Percentiles rank a stretch among this genome's conserved stretches.
These are phyloP conservation scores for Neurospora sp. DNA, from an alignment of 495 filamentous ascomycete genomes.

Conservation along the genomic window DNA sequence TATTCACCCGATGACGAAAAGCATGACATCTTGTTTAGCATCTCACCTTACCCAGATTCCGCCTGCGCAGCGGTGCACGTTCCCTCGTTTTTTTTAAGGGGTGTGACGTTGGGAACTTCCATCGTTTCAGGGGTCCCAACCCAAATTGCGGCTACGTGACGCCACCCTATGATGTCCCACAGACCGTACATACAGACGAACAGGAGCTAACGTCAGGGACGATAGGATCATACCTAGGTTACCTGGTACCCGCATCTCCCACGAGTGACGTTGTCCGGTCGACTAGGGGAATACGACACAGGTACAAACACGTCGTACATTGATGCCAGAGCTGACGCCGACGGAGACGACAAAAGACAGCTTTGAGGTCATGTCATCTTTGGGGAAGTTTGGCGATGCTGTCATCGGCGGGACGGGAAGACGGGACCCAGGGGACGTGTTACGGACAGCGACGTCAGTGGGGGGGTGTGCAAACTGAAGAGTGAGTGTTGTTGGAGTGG, in stretches of 20 bases:
- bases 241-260: not conserved
- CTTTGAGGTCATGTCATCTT: not conserved
- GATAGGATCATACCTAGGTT: not conserved
- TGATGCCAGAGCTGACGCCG: not conserved
- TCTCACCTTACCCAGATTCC: not conserved
- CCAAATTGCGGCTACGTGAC: not conserved
- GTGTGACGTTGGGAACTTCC: too few relatives aligned
- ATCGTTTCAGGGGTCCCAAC: not conserved
- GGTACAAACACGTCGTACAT: not conserved
- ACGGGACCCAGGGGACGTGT: not conserved
- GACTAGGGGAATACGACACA: not conserved
- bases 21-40: not conserved
- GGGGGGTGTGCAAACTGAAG: not conserved
- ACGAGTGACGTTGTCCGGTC: not conserved
- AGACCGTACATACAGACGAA: not conserved
- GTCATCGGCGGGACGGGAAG: not conserved
- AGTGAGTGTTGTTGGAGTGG: not conserved
- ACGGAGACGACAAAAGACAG: not conserved
- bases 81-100: not conserved
- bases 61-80: not conserved
- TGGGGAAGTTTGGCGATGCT: not conserved
- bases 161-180: not conserved
- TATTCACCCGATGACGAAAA: not conserved
- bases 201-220: not conserved
- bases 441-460: not conserved